Evolutionary conservation across 2,329 filamentous ascomycete genomes (phyloP).

Genomic region (Daldinia eschscholtzii): DNA sequence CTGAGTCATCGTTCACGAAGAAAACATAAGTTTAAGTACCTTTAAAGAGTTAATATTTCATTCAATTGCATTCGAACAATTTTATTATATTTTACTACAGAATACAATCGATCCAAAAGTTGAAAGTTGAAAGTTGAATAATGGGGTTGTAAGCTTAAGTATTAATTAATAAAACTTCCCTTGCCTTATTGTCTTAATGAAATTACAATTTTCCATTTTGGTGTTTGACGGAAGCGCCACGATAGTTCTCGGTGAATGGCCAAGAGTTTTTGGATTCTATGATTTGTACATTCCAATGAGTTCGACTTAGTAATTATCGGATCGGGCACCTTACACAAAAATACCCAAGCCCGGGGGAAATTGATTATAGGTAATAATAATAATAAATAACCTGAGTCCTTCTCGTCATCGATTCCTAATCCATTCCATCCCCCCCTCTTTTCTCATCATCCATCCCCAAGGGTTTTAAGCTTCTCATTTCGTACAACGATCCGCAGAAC

Average conservation of each 20-base stretch:
- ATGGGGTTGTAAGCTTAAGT: background rate
- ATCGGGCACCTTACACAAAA: background rate
- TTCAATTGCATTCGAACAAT: background rate
- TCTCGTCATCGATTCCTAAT: background rate
- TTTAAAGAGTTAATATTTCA: background rate
- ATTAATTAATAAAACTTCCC: background rate
- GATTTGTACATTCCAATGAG: slow-evolving; percentile 21
- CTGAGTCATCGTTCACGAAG: background rate
- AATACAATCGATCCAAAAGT: background rate
- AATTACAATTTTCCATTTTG: background rate
- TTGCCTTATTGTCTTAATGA: background rate
- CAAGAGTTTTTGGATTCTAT: background rate
- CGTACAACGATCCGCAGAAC: background rate
- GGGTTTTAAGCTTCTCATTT: background rate
- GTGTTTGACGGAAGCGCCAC: slow-evolving; percentile 7
- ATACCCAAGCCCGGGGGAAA: background rate
- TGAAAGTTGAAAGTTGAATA: background rate
- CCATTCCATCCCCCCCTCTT: too few relatives aligned
- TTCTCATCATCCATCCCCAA: background rate
- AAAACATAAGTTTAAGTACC: background rate
- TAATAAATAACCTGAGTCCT: background rate
- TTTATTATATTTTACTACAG: background rate
- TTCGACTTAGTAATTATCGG: slow-evolving; percentile 13
- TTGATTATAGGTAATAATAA: slow-evolving; percentile 2
- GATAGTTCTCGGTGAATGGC: slow-evolving; percentile 8